Conservation (phyloP, 2,329 filamentous ascomycete genomes). For the Phialemoniopsis sp. region DNA sequence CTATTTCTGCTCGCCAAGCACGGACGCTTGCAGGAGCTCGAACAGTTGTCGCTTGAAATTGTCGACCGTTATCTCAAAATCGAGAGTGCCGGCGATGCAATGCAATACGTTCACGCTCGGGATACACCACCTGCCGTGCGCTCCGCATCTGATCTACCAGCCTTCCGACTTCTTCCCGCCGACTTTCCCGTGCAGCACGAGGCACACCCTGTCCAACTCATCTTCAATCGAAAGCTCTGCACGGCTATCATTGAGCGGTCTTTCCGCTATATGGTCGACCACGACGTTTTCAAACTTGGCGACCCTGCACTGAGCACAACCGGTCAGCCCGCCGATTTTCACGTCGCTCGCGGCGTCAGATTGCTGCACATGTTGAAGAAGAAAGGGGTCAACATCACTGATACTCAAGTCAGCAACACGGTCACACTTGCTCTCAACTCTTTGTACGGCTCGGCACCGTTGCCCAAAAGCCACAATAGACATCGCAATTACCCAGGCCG, state of each 20-base stretch:
- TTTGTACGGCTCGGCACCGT: conserved; percentile 23
- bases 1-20: conserved; percentile 38
- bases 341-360: conserved; percentile 22
- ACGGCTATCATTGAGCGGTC: not conserved
- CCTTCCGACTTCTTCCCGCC: conserved; percentile 27
- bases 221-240: conserved; percentile 30
- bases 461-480: conserved; percentile 13
- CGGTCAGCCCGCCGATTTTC: conserved; percentile 13
- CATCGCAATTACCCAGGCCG: too few species aligned
- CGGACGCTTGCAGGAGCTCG: conserved; percentile 39
- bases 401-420: conserved; percentile 15
- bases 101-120: conserved; percentile 36
- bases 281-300: not conserved
- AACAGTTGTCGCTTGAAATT: conserved; percentile 37
- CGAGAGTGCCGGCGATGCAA: conserved; percentile 17
- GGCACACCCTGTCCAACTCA: conserved; percentile 39
- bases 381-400: conserved; percentile 20
- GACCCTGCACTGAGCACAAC: too few species aligned
- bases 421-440: conserved; percentile 22
- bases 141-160: conserved; percentile 12
- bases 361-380: conserved; percentile 25
- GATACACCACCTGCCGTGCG: conserved; percentile 33
- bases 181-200: conserved; percentile 36
- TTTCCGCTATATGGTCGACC: too few species aligned
- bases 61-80: conserved; percentile 28